phyloP scores from a whole-genome alignment of 192 early-diverging fungal genomes.

The Chytriomyces sp. region DNA sequence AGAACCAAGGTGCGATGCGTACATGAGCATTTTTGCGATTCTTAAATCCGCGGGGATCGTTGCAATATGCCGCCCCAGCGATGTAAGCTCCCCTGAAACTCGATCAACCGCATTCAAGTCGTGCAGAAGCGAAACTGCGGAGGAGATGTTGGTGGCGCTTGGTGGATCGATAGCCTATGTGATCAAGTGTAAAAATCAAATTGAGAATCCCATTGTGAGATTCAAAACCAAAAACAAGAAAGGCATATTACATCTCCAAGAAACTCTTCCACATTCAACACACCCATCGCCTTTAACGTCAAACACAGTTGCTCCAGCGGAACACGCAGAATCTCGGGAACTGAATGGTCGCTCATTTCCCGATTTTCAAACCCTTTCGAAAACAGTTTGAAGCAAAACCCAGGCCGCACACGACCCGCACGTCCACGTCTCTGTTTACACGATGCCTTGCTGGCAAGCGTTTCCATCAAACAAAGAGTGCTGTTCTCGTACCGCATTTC shows the following conservation, averaged over 20 bases:
- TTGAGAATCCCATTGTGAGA: neutral
- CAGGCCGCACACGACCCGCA: conserved; percentile 82
- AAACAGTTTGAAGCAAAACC: conserved; percentile 69
- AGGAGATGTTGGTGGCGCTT: conserved; percentile 34
- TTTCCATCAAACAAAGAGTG: conserved; percentile 60
- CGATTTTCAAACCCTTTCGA: conserved; percentile 37
- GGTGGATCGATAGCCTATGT: conserved; percentile 46
- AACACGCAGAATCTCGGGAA: conserved; percentile 81
- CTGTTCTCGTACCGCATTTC: conserved; percentile 55
- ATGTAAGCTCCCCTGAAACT: conserved; percentile 34
- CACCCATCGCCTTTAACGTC: conserved; percentile 61
- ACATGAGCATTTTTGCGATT: conserved; percentile 55
- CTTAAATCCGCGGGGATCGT: conserved; percentile 50
- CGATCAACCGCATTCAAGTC: conserved; percentile 47
- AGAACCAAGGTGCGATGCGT: neutral
- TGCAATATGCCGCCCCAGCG: conserved; percentile 50
- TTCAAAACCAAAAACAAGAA: neutral
- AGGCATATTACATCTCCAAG: conserved; percentile 39
- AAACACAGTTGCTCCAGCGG: conserved; percentile 86
- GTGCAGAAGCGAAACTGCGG: conserved; percentile 37
- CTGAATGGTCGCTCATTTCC: conserved; percentile 55
- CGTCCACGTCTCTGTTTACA: conserved; percentile 80
- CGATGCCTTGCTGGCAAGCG: conserved; percentile 66
- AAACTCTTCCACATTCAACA: conserved; percentile 38
- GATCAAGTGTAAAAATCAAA: neutral